Conservation (phyloP, 2,329 filamentous ascomycete genomes). For the Rugonectria rugulosa region DNA sequence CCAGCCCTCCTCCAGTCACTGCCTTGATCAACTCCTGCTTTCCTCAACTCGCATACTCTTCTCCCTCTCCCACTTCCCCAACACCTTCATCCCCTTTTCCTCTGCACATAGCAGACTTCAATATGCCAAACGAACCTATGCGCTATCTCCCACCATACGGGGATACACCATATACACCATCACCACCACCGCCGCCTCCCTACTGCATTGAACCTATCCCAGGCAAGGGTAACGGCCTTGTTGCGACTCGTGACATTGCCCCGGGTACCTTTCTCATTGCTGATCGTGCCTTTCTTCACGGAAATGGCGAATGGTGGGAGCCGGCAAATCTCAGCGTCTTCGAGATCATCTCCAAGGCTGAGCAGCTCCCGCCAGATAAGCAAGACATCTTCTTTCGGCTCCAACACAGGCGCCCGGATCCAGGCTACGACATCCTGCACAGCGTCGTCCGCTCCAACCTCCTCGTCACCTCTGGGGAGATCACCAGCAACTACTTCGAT, state of each 20-base stretch:
- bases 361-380: neutral
- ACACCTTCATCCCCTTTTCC: neutral
- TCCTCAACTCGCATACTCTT: neutral
- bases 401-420: neutral
- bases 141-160: neutral
- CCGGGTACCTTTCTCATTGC: slow-evolving; percentile 1
- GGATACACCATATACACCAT: neutral
- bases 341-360: neutral
- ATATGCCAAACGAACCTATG: too few relatives aligned
- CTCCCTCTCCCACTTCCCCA: neutral
- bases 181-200: neutral
- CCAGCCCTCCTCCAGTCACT: neutral
- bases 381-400: neutral
- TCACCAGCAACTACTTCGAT: too few relatives aligned
- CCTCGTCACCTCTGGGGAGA: too few relatives aligned
- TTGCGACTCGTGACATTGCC: slow-evolving; percentile 1
- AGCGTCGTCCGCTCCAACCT: neutral
- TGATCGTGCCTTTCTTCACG: neutral
- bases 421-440: neutral
- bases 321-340: neutral
- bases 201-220: slow-evolving; percentile 4
- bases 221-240: slow-evolving; percentile 4
- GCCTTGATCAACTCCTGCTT: neutral
- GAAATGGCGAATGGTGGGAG: neutral
- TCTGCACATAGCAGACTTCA: too few relatives aligned